Base-by-base conservation (phyloP, 345 rosid species). In the Arabis hirsuta region DNA sequence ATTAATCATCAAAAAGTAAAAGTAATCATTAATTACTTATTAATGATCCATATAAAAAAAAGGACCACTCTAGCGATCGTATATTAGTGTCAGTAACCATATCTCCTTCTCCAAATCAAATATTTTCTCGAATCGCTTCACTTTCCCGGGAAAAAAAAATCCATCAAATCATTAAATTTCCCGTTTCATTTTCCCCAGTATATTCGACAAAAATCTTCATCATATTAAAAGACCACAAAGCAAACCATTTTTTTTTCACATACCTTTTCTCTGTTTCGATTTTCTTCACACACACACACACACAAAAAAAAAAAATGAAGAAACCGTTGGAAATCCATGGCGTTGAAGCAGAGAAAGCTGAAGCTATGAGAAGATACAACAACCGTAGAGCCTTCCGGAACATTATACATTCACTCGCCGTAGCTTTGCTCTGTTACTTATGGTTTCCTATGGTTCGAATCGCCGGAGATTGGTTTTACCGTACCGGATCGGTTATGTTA, bases 341-440 rank as follows among this genome's bases (percentile, higher is more conserved):
- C 56, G 50, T 60, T 7, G 69, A 67, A 24, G 55, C 55, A 48
- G 78, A 74, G 73, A 74, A 74, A 67, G 73, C 69, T 7, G 67
- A 74, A 52, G 78, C 78, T 9, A 67, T 67, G 56, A 74, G 73
- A 50, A 74, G 55, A 59, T 74, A 51, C 78, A 67, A 67, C 10
- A 67, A 60, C 43, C 50, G 54, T 9, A 43, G 0, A 67, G 62
- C 12, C 24, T 43, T 42, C 51, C 6, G 12, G 1, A 53, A 8
- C 56, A 4, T 60, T 2, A 3, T 67, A 9, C 73, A 73, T 1
- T 20, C 47, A 24, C 19, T 4, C 43, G 69, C 43, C 26, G 50
- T 60, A 8, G 64, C 63, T 60, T 61, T 14, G 1, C 1, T 67
- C 0, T 7, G 34, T 46, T 74, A 26, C 42, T 53, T 67, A 26